These are phyloP conservation scores for Berkeleyomyces rouxiae DNA, from an alignment of 2,329 filamentous ascomycete genomes.

Conservation along the genomic window DNA sequence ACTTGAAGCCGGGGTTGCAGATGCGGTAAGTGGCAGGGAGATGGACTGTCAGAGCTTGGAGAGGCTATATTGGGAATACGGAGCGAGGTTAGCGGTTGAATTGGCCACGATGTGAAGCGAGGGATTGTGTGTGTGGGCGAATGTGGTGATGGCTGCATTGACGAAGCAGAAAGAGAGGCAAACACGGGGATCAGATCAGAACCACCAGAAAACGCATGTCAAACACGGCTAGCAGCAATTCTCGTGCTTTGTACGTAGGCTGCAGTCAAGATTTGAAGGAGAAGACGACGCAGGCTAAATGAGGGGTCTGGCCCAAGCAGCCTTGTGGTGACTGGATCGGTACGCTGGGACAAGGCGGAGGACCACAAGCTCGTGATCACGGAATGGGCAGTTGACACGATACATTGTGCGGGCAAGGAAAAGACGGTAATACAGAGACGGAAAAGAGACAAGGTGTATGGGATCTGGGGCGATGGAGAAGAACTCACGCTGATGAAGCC, in stretches of 20 bases:
- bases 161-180: neutral
- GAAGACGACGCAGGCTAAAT: neutral
- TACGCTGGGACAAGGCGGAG: neutral
- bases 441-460: constrained; percentile 13
- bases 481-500: constrained; percentile 84
- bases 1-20: constrained; percentile 96
- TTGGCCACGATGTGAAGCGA: neutral
- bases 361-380: neutral
- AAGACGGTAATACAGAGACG: neutral
- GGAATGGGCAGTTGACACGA: no score
- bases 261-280: no score
- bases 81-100: constrained; percentile 16
- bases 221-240: no score
- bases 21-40: constrained; percentile 93
- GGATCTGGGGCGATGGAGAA: neutral
- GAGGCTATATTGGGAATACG: constrained; percentile 41
- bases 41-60: constrained; percentile 88
- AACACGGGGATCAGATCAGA: neutral
- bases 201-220: neutral
- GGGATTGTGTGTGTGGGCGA: neutral
- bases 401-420: neutral
- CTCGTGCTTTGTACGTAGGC: no score
- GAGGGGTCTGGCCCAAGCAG: neutral
- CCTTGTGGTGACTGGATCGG: neutral
- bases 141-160: no score